A percentile compares a stretch with the other conserved stretches of the same genome.
Conservation (phyloP, 2,329 filamentous ascomycete species). For the Trichoderma harzianum region DNA sequence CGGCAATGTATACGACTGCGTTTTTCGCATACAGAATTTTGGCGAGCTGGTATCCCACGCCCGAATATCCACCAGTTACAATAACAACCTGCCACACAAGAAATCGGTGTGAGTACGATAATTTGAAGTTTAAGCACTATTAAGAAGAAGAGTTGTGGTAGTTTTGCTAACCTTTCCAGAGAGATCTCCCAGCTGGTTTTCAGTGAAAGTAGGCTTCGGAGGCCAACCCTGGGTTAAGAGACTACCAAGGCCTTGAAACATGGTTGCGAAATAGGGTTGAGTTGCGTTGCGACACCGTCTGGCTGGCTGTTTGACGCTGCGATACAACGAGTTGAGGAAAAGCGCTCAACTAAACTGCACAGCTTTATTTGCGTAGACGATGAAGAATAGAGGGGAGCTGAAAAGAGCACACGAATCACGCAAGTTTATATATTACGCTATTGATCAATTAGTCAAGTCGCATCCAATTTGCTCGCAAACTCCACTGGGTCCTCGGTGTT, state of each 20-base stretch:
- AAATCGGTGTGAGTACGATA: background rate
- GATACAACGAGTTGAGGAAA: background rate
- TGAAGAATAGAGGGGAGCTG: background rate
- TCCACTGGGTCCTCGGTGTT: background rate
- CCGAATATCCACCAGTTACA: conserved; percentile 44
- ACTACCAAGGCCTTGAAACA: background rate
- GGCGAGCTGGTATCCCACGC: conserved; percentile 50
- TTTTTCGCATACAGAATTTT: conserved; percentile 53
- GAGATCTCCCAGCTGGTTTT: conserved; percentile 62
- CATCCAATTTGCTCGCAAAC: background rate
- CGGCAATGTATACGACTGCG: conserved; percentile 54
- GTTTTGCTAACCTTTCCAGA: conserved; percentile 42
- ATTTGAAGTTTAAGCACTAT: background rate
- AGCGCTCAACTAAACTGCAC: background rate
- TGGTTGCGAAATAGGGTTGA: background rate
- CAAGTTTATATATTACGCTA: background rate
- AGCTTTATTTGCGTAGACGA: background rate
- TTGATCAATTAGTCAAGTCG: background rate
- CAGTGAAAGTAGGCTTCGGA: conserved; percentile 24
- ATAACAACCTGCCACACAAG: conserved; percentile 41
- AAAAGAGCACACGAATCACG: background rate
- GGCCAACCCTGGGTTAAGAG: conserved; percentile 20
- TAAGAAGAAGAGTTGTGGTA: background rate
- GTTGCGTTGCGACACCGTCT: background rate
- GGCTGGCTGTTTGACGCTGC: background rate